Evolutionary conservation across 495 filamentous ascomycete species (phyloP).

Genomic region (Aspergillus wentii): DNA sequence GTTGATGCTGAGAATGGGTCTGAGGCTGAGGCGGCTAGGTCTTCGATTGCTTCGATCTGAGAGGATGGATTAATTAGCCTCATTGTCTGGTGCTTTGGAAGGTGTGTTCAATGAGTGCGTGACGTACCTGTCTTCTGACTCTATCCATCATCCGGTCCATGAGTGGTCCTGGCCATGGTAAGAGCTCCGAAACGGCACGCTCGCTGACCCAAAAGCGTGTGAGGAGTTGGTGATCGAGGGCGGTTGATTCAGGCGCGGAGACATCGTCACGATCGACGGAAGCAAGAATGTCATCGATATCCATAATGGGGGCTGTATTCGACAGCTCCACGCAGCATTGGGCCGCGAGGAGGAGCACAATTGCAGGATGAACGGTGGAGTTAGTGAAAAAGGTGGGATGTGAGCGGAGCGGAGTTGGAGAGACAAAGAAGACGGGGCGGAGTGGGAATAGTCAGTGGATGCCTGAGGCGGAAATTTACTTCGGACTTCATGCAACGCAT

Average conservation of each 20-base stretch:
- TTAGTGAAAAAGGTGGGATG: not conserved
- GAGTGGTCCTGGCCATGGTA: conserved; percentile 59
- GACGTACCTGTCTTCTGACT: conserved; percentile 60
- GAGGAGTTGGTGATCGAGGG: conserved; percentile 78
- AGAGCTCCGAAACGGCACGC: conserved; percentile 78
- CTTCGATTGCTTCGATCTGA: conserved; percentile 69
- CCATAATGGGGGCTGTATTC: conserved; percentile 47
- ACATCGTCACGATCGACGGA: conserved; percentile 63
- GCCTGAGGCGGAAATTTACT: conserved; percentile 13
- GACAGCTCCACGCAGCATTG: no score
- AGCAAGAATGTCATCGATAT: conserved; percentile 85
- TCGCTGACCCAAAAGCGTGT: conserved; percentile 93
- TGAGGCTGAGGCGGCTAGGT: conserved; percentile 53
- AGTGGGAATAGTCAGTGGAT: conserved; percentile 9
- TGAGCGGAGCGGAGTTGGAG: conserved; percentile 1
- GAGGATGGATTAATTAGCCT: no score
- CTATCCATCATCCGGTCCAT: conserved; percentile 76
- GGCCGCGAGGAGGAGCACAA: not conserved
- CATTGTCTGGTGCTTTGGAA: no score
- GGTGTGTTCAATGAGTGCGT: not conserved
- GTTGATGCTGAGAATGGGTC: conserved; percentile 33
- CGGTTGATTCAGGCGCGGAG: conserved; percentile 50
- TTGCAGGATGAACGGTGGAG: conserved; percentile 1
- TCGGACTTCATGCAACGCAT: no score
- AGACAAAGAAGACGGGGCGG: conserved; percentile 15